phyloP scores from a whole-genome alignment of 1,284 basidiomycete genomes.

The Schizophyllum commune region DNA sequence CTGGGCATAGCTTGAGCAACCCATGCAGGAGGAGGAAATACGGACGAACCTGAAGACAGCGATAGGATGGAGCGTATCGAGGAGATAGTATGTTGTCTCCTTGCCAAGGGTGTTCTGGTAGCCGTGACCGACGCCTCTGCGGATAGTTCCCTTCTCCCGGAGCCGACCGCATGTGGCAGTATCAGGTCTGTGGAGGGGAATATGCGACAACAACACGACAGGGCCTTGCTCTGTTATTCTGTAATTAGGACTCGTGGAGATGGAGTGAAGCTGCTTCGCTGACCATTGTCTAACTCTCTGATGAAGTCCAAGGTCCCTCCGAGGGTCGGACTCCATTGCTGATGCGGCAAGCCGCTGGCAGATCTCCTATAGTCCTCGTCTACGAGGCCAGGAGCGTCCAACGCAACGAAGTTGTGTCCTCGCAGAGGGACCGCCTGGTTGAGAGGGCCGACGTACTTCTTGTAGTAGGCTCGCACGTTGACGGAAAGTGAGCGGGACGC shows the following conservation, averaged over 20 bases:
- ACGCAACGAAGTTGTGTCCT: slow-evolving; percentile 63
- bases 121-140: slow-evolving; percentile 68
- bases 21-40: slow-evolving; percentile 2
- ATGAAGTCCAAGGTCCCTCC: slow-evolving; percentile 70
- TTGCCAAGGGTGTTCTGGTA: slow-evolving; percentile 79
- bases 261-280: not conserved
- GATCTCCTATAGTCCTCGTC: slow-evolving; percentile 72
- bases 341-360: slow-evolving; percentile 39
- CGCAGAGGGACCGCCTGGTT: slow-evolving; percentile 44
- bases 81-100: slow-evolving; percentile 62
- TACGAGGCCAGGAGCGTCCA: slow-evolving; percentile 66
- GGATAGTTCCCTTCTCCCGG: slow-evolving; percentile 66
- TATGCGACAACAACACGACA: slow-evolving; percentile 71
- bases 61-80: slow-evolving; percentile 57
- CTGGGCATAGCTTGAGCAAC: slow-evolving; percentile 28
- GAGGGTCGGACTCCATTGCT: slow-evolving; percentile 51
- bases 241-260: not conserved
- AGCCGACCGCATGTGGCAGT: slow-evolving; percentile 66
- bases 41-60: slow-evolving; percentile 61
- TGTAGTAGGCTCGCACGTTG: slow-evolving; percentile 46
- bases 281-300: not conserved
- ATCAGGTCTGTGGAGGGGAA: slow-evolving; percentile 71
- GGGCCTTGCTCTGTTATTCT: slow-evolving; percentile 26
- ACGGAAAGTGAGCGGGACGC: slow-evolving; percentile 41
- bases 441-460: slow-evolving; percentile 46